Percentiles rank a stretch among this genome's conserved stretches.
phyloP scores from a whole-genome alignment of 371 early-diverging fungal species.

The Apophysomyces variabilis region DNA sequence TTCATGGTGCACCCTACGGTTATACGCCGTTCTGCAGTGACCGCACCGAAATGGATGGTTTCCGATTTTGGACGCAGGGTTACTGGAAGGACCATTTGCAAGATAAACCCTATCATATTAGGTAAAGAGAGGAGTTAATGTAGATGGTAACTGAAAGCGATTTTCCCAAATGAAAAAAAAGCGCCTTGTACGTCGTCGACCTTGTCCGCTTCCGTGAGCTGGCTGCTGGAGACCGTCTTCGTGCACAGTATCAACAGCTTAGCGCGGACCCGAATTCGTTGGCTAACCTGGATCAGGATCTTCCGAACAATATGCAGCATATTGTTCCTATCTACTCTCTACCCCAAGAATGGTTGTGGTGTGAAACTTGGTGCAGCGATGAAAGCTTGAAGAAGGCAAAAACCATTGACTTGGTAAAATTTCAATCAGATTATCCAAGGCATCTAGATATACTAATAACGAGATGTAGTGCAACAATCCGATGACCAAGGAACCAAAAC shows the following conservation, averaged over 20 bases:
- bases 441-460: neutral
- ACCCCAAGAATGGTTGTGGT: slow-evolving; percentile 97
- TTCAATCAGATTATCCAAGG: neutral
- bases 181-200: slow-evolving; percentile 94
- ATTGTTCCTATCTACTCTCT: slow-evolving; percentile 89
- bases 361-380: slow-evolving; percentile 98
- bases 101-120: slow-evolving; percentile 95
- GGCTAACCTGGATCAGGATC: slow-evolving; percentile 95
- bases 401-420: slow-evolving; percentile 90
- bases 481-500: slow-evolving; percentile 94
- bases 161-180: slow-evolving; percentile 11
- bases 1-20: slow-evolving; percentile 92
- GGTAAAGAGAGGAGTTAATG: slow-evolving; percentile 21
- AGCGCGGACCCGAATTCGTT: slow-evolving; percentile 88
- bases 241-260: slow-evolving; percentile 91
- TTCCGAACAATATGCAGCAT: slow-evolving; percentile 95
- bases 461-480: slow-evolving; percentile 90
- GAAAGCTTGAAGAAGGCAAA: slow-evolving; percentile 81
- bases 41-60: slow-evolving; percentile 93
- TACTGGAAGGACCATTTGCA: slow-evolving; percentile 91
- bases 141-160: neutral
- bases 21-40: slow-evolving; percentile 95
- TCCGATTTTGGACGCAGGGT: slow-evolving; percentile 96
- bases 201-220: slow-evolving; percentile 87
- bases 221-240: slow-evolving; percentile 93